Evolutionary conservation across 306 rosid species (phyloP), one percentile per base, ranked within the genome.

Genomic region (Acacia acuminata): DNA sequence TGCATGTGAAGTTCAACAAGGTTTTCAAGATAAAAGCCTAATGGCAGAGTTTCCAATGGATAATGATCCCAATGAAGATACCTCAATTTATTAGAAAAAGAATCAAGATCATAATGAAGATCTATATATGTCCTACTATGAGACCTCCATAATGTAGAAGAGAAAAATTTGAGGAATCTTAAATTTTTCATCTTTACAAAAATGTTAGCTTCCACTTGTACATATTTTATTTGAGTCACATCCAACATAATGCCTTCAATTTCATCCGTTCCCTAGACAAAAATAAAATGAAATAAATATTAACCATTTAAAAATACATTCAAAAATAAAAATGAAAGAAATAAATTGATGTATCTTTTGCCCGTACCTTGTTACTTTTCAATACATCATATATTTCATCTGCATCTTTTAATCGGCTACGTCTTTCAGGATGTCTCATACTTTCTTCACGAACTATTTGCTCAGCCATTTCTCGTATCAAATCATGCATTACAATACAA

Each of bases 301-400:
- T 45, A 45, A 45, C 2, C 5, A 11, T 3, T 45, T 11, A 10
- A 45, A 45, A 45, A 12, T 32, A 45, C 5, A 0, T 13, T 12
- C 16, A 13, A 45, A 45, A 45, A 13, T 45, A 13, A 45, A 45
- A 45, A 13, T 45, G 40, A 45, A 45, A 45, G 15, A 45, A 10
- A 45, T 10, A 45, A 45, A 45, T 45, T 45, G 4, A 11, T 45
- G 16, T 13, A 45, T 45, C 50, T 45, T 11, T 45, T 45, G 0
- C 16, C 3, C 40, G 5, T 45, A 45, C 51, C 51, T 0, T 12
- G 1, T 77, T 19, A 71, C 72, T 51, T 53, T 63, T 8, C 10
- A 85, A 45, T 24, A 81, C 25, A 30, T 63, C 56, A 20, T 19
- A 42, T 0, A 84, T 13, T 40, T 80, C 84, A 0, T 80, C 27